Evolutionary conservation across 2,329 filamentous ascomycete species (phyloP), one percentile per base, ranked within the genome.

Genomic region (Bretziella fagacearum): DNA sequence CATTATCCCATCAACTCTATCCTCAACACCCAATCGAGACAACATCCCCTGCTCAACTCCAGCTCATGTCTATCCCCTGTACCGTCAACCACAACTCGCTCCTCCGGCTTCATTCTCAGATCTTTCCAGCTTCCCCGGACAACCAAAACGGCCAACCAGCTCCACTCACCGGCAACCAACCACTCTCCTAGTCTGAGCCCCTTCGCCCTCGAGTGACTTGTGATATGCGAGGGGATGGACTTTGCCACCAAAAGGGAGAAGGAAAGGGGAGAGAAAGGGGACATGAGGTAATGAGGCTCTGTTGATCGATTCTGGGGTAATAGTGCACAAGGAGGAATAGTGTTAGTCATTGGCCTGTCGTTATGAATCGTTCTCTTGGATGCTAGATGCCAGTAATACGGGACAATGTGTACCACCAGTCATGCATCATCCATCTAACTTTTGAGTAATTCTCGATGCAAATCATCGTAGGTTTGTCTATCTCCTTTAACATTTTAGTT

Each of bases 41-140:
- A n/a, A n/a, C n/a, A n/a, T n/a, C n/a, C n/a, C n/a, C n/a, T n/a
- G n/a, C n/a, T n/a, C n/a, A n/a, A n/a, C n/a, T n/a, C n/a, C n/a
- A n/a, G n/a, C n/a, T n/a, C n/a, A n/a, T n/a, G n/a, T n/a, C n/a
- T n/a, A n/a, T n/a, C n/a, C n/a, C n/a, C n/a, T n/a, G n/a, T n/a
- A n/a, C n/a, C n/a, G n/a, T n/a, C 27, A 30, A 11, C 27, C n/a
- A 5, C 10, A 30, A 30, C 27, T 30, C 10, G n/a, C 6, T 35
- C 33, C 33, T 46, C 44, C 33, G 33, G 44, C 44, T 46, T 46
- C 17, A 29, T 46, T 46, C 33, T 40, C 44, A 22, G 33, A 39
- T 37, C 44, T 46, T 40, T 26, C 44, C 32, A 40, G 17, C 18
- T 39, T 39, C 35, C 35, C 6, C 35, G 23, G 35, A 39, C 35